Percentiles rank a stretch among this genome's conserved stretches.
These are phyloP conservation scores for Wickerhamomyces kurtzmanii DNA, from an alignment of 805 yeast species.

Conservation along the genomic window DNA sequence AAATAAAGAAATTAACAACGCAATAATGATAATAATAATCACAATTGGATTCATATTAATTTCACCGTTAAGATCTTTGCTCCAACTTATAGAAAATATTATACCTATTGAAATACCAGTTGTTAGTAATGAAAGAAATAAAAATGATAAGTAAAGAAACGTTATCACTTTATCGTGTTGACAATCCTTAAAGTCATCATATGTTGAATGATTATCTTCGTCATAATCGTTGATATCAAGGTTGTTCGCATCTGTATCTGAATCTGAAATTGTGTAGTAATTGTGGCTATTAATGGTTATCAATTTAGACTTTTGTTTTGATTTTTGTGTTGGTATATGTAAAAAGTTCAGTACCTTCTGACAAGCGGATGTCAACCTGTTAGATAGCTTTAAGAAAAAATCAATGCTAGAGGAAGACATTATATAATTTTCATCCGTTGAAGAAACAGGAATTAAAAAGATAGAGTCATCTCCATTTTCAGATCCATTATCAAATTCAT, in stretches of 20 bases:
- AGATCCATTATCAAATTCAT: conserved; percentile 56
- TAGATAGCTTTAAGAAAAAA: conserved; percentile 17
- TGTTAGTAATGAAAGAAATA: conserved; percentile 28
- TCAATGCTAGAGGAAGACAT: conserved; percentile 17
- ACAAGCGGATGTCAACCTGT: conserved; percentile 14
- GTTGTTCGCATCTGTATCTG: conserved; percentile 3
- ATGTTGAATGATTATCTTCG: conserved; percentile 5
- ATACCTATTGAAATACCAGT: conserved; percentile 35
- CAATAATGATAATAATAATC: conserved; percentile 24
- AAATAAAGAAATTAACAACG: conserved; percentile 30
- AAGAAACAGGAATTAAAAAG: conserved; percentile 23
- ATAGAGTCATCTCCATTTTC: conserved; percentile 35
- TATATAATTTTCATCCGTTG: conserved; percentile 18
- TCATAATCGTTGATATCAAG: conserved; percentile 9
- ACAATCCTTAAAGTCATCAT: conserved; percentile 2
- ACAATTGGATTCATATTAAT: conserved; percentile 13
- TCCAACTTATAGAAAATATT: conserved; percentile 21
- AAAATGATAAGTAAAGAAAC: conserved; percentile 30
- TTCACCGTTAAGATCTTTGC: conserved; percentile 12
- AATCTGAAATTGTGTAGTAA: too few relatives aligned
- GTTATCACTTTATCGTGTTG: conserved; percentile 33
- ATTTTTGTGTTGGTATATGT: too few relatives aligned
- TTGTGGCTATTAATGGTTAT: too few relatives aligned
- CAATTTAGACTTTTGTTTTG: too few relatives aligned
- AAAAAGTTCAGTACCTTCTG: conserved; percentile 10